These are phyloP conservation scores for Tremella yokohamensis DNA, from an alignment of 768 basidiomycete genomes.

Conservation along the genomic window DNA sequence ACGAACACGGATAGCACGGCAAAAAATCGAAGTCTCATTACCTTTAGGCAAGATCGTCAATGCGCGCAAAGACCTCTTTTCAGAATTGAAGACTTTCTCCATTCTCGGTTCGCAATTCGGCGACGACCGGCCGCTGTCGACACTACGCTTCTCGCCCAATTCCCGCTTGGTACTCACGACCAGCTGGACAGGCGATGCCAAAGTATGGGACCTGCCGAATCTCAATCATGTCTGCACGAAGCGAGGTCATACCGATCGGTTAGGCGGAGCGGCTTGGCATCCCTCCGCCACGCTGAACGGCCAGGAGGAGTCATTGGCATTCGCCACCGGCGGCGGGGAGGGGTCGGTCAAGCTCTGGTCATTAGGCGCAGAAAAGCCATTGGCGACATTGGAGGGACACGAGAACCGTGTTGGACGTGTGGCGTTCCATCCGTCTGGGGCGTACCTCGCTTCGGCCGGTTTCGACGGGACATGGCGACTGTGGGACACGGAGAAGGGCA, in stretches of 20 bases:
- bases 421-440: slow-evolving; percentile 92
- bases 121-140: slow-evolving; percentile 88
- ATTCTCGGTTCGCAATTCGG: slow-evolving; percentile 98
- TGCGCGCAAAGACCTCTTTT: slow-evolving; percentile 82
- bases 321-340: slow-evolving; percentile 89
- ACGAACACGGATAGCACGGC: slow-evolving; percentile 86
- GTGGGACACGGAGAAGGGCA: slow-evolving; percentile 82
- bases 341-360: slow-evolving; percentile 84
- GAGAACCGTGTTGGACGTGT: slow-evolving; percentile 86
- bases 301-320: slow-evolving; percentile 67
- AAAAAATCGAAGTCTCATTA: slow-evolving; percentile 81
- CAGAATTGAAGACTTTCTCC: slow-evolving; percentile 82
- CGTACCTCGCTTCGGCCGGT: slow-evolving; percentile 88
- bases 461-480: slow-evolving; percentile 97
- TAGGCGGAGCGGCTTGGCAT: slow-evolving; percentile 98
- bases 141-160: slow-evolving; percentile 92
- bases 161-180: slow-evolving; percentile 82
- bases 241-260: slow-evolving; percentile 80
- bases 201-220: slow-evolving; percentile 90
- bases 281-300: slow-evolving; percentile 75
- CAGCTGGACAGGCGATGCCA: slow-evolving; percentile 93
- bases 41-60: slow-evolving; percentile 87
- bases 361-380: slow-evolving; percentile 75
- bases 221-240: slow-evolving; percentile 74
- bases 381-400: slow-evolving; percentile 85